phyloP scores from a whole-genome alignment of 495 filamentous ascomycete species.

The Copromyces sp. region DNA sequence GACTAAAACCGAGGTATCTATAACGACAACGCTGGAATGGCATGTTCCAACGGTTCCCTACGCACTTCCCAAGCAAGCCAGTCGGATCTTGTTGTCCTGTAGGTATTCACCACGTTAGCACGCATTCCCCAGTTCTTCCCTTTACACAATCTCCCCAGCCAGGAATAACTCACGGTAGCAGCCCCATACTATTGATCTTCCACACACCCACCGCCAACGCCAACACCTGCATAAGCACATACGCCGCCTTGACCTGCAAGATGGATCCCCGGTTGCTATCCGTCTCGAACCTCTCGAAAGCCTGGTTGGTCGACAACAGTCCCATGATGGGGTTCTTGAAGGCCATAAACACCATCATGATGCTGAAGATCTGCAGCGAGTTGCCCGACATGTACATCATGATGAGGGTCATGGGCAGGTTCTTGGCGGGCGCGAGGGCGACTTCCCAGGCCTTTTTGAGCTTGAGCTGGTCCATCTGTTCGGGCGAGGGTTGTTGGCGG shows the following conservation, averaged over 20 bases:
- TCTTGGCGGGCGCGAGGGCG: conserved; percentile 86
- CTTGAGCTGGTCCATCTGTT: conserved; percentile 89
- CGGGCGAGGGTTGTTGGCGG: conserved; percentile 50
- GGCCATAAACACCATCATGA: conserved; percentile 99
- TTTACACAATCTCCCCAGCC: background rate
- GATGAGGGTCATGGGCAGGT: conserved; percentile 93
- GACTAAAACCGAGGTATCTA: background rate
- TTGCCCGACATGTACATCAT: conserved; percentile 99
- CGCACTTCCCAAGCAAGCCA: conserved; percentile 92
- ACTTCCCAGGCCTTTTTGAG: conserved; percentile 99
- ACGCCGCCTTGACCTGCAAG: conserved; percentile 71
- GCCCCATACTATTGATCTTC: conserved; percentile 95
- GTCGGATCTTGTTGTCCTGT: conserved; percentile 82
- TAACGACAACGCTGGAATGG: conserved; percentile 44
- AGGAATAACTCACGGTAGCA: conserved; percentile 58
- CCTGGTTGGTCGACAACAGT: conserved; percentile 62
- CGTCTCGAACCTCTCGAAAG: conserved; percentile 82
- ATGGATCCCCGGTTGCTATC: conserved; percentile 63
- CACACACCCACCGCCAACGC: conserved; percentile 80
- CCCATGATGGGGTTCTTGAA: conserved; percentile 94
- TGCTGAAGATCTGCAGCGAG: conserved; percentile 95
- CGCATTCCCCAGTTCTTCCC: background rate
- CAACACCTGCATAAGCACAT: conserved; percentile 75
- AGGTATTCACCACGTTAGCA: background rate
- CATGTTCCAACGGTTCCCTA: conserved; percentile 64